Evolutionary conservation across 768 basidiomycete species (phyloP), one percentile per base, ranked within the genome.

Genomic region (Russula sp.): DNA sequence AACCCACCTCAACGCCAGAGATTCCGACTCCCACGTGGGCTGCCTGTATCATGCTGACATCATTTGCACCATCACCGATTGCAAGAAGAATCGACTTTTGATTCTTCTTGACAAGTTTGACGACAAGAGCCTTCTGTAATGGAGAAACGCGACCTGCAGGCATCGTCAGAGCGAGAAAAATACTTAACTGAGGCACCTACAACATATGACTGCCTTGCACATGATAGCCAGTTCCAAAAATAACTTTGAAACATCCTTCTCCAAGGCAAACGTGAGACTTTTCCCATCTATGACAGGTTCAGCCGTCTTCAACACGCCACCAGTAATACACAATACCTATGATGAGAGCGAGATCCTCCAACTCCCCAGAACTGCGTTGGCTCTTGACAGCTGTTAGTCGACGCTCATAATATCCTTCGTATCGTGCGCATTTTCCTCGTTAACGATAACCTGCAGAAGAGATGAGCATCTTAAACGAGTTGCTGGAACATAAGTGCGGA

Each of bases 1-100:
- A 36, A 51, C 18, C 26, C 69, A 92, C 93, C 82, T 99, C 96
- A 26, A 98, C 91, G 59, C 96, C 96, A 51, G 95, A 98, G 54
- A 98, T 98, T 70, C 96, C 96, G 60, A 98, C 89, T 34, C 96
- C 96, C 52, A 98, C 92, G 72, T 98, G 96, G 0, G 96, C 96
- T 40, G 96, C 96, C 73, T 98, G 96, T 64, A 98, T 98, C 96
- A 98, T 98, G 73, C 92, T 92, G 69, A 98, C 96, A 74, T 98
- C 96, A 74, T 98, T 98, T 2, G 96, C 96, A 56, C 96, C 96
- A 68, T 98, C 96, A 24, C 96, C 96, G 57, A 98, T 98, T 3
- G 96, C 96, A 10, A 98, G 83, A n/a, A 97, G 79, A 59, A 97
- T 92, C 8, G 94, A 83, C 62, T 93, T 92, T 70, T 88, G 86